phyloP scores from a whole-genome alignment of 2,329 filamentous ascomycete species.

The Teratosphaeria nubilosa region DNA sequence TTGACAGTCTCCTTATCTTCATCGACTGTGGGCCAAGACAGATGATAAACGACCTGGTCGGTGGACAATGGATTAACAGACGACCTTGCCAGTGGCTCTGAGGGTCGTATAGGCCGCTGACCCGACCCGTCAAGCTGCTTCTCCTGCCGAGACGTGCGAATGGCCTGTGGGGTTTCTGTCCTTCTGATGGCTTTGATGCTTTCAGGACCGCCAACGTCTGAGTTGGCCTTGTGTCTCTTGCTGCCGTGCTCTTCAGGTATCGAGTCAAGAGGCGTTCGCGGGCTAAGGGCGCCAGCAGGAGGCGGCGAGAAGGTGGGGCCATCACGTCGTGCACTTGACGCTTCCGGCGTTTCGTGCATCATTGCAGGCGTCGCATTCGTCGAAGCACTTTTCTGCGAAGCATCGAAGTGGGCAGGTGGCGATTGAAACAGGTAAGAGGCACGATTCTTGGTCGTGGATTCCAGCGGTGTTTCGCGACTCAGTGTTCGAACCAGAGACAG shows the following conservation, averaged over 20 bases:
- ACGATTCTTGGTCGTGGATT: slow-evolving; percentile 36
- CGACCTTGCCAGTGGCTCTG: not conserved
- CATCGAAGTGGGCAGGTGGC: slow-evolving; percentile 23
- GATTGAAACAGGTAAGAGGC: slow-evolving; percentile 38
- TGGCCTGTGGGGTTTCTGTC: slow-evolving; percentile 32
- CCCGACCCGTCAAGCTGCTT: slow-evolving; percentile 4
- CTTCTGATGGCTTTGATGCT: slow-evolving; percentile 32
- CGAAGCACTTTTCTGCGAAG: slow-evolving; percentile 6
- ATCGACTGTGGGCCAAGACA: slow-evolving; percentile 32
- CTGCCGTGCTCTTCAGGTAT: slow-evolving; percentile 38
- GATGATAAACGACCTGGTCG: slow-evolving; percentile 21
- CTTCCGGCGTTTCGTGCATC: not conserved
- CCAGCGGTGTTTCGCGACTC: slow-evolving; percentile 26
- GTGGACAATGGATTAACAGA: slow-evolving; percentile 23
- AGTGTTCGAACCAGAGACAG: slow-evolving; percentile 10
- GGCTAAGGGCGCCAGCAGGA: slow-evolving; percentile 11
- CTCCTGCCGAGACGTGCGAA: slow-evolving; percentile 24
- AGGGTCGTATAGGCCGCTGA: slow-evolving; percentile 1
- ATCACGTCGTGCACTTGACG: not conserved
- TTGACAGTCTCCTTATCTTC: slow-evolving; percentile 37
- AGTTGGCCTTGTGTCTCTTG: slow-evolving; percentile 33
- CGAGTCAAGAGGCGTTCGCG: slow-evolving; percentile 31
- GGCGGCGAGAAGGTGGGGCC: slow-evolving; percentile 9
- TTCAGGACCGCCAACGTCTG: slow-evolving; percentile 34
- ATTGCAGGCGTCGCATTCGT: not conserved